Percentiles rank a stretch among this genome's conserved stretches.
These are phyloP conservation scores for Fusarium sp. DNA, from an alignment of 2,329 filamentous ascomycete genomes.

Conservation along the genomic window DNA sequence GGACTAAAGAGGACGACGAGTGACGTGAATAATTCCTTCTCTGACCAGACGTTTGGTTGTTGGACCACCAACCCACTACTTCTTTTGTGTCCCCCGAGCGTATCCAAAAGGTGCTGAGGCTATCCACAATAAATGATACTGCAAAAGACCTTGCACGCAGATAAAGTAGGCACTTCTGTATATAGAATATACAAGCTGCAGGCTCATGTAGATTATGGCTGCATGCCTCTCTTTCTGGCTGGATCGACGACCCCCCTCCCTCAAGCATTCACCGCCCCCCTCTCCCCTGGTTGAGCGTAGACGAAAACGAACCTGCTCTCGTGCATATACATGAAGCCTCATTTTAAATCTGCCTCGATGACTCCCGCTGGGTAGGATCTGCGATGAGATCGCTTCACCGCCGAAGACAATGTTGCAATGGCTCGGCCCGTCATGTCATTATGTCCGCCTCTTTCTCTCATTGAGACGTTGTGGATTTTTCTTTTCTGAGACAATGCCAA, in stretches of 20 bases:
- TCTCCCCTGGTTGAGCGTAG: not conserved
- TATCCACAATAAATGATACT: not conserved
- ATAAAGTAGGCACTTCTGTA: not conserved
- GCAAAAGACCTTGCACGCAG: not conserved
- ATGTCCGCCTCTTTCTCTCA: slow-evolving; percentile 2
- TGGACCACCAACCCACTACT: not conserved
- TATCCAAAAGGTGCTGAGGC: not conserved
- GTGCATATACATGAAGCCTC: slow-evolving; percentile 29
- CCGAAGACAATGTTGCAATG: slow-evolving; percentile 18
- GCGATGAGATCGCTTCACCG: slow-evolving; percentile 21
- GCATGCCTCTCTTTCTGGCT: slow-evolving; percentile 30
- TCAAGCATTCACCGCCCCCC: slow-evolving; percentile 27
- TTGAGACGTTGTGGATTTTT: not conserved
- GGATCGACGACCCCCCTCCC: slow-evolving; percentile 24
- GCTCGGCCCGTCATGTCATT: slow-evolving; percentile 6
- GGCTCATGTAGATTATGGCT: slow-evolving; percentile 29
- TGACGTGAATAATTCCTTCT: slow-evolving; percentile 5
- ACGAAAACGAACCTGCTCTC: slow-evolving; percentile 18
- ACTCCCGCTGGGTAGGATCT: slow-evolving; percentile 19
- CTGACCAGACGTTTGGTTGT: not conserved
- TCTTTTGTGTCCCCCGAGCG: slow-evolving; percentile 1
- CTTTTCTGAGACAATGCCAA: slow-evolving; percentile 1
- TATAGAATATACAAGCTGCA: slow-evolving; percentile 10
- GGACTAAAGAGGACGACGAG: not conserved
- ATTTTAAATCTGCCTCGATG: slow-evolving; percentile 16